Conservation (phyloP, 305 asterid species). For the Lippia alba region DNA sequence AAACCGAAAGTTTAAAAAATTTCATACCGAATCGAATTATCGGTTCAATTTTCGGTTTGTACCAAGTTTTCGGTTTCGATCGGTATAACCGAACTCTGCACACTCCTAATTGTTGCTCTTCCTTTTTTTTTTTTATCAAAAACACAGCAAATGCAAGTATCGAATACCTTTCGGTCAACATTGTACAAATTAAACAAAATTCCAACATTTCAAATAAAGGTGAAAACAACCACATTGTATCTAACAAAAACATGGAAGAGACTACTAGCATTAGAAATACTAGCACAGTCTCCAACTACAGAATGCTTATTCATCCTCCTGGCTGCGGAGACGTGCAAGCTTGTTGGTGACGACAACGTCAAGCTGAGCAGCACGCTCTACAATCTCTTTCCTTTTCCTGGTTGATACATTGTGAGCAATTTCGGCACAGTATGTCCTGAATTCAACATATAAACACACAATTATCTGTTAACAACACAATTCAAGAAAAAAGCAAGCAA, state of each 20-base stretch:
- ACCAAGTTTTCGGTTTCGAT: no score
- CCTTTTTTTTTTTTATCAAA: no score
- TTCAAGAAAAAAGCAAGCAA: not conserved
- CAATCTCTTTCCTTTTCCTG: conserved; percentile 50
- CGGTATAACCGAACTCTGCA: no score
- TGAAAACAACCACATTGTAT: conserved; percentile 4
- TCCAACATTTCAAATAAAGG: not conserved
- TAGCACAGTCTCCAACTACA: not conserved
- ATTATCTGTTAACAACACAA: not conserved
- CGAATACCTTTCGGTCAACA: not conserved
- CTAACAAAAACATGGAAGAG: not conserved
- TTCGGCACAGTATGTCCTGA: conserved; percentile 52
- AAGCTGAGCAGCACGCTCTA: conserved; percentile 47
- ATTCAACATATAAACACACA: not conserved
- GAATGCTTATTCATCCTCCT: conserved; percentile 34
- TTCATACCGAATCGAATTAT: no score
- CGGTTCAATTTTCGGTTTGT: no score
- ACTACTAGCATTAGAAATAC: not conserved
- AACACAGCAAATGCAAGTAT: not conserved
- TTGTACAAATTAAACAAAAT: not conserved
- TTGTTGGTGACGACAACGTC: conserved; percentile 54
- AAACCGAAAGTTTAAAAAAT: no score
- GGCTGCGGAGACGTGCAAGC: conserved; percentile 54
- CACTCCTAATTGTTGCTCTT: no score
- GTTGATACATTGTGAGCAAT: conserved; percentile 53